Base-by-base conservation (phyloP, 768 basidiomycete species). In the Stropharia rugosoannulata region DNA sequence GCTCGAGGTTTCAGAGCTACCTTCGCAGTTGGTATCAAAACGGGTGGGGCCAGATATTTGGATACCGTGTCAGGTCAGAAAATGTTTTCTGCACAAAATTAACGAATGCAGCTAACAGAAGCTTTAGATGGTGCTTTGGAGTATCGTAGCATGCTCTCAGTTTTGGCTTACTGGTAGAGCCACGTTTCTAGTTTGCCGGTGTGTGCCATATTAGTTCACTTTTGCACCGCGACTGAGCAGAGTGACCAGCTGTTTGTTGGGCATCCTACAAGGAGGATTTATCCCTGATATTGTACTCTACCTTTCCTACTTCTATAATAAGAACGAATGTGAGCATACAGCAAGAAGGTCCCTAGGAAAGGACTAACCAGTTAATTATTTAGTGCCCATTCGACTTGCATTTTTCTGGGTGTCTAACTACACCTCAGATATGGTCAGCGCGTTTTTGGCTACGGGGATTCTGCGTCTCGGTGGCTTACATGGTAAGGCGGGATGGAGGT, bases 361-460 rank as follows among this genome's bases (percentile, higher is more conserved):
- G 9, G 12, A 18, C 43, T 25, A 44, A 32, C 7, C 18, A 43
- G 5, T 19, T 42, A n/a, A 11, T 36, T 32, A 16, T 29, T 39
- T 58, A 83, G 80, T 87, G 0, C 84, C 86, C 2, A 78, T 87
- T 42, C 79, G 87, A n/a, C 73, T 89, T 9, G 85, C 84, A 1
- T 82, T 77, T 61, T 88, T 89, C 74, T 90, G 85, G 86, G 74
- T 81, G 27, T 82, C 83, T 4, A 80, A 80, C 65, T 83, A 86
- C 51, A 51, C 78, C 1, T 73, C 80, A 3, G 68, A 78, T 43
- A 82, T 89, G 48, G 58, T 83, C 16, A 76, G 80, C 48, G 81
- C 82, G 2, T 89, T 91, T 66, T 63, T 89, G 8, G 88, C 84
- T 0, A 83, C 82, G 0, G 87, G 85, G 4, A 81, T 88, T 15